Evolutionary conservation across 257 asterid species (phyloP).

Genomic region (Anisodus acutangulus): DNA sequence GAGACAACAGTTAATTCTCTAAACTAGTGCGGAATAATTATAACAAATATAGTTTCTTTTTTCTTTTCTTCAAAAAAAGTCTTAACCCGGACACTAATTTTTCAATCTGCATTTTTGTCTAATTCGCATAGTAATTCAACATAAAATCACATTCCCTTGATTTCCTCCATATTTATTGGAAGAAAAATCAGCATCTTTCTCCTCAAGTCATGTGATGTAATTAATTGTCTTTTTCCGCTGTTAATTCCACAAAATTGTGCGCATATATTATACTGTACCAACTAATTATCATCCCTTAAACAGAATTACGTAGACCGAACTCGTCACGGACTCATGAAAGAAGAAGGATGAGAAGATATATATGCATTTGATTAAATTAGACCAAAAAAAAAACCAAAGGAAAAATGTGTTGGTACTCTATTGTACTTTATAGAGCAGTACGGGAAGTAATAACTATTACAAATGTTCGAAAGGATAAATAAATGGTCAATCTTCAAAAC

Average conservation of each 20-base stretch:
- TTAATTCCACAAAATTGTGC: neutral
- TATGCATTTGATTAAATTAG: neutral
- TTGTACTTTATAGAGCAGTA: too few species aligned
- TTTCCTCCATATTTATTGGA: constrained; percentile 2
- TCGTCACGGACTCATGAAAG: constrained; percentile 4
- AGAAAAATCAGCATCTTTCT: neutral
- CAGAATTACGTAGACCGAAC: neutral
- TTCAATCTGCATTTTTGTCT: neutral
- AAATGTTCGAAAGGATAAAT: too few species aligned
- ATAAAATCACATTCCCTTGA: neutral
- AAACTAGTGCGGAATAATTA: too few species aligned
- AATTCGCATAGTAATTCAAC: neutral
- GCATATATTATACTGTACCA: neutral
- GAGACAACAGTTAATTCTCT: too few species aligned
- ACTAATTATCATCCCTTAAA: neutral
- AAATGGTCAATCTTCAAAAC: too few species aligned
- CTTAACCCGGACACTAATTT: neutral
- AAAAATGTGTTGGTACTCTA: too few species aligned
- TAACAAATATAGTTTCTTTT: too few species aligned
- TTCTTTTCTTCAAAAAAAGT: too few species aligned
- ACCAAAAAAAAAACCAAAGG: neutral
- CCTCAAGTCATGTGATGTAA: constrained; percentile 8
- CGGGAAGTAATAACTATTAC: too few species aligned
- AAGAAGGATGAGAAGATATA: neutral
- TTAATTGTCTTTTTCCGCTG: neutral